phyloP scores from a whole-genome alignment of 257 asterid genomes.

The Capsicum rhomboideum region DNA sequence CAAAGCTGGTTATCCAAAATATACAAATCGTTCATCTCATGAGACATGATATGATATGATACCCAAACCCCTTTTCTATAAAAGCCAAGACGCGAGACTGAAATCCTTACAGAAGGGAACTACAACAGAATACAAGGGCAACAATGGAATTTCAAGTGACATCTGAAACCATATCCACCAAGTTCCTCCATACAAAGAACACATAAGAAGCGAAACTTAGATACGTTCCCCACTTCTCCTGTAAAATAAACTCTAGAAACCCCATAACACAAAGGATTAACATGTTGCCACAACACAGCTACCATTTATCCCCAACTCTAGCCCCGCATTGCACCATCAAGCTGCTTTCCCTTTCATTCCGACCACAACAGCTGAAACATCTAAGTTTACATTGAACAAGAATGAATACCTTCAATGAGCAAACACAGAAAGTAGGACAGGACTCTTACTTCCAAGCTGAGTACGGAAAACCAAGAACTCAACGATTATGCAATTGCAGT shows the following conservation, averaged over 20 bases:
- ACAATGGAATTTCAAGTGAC: constrained; percentile 5
- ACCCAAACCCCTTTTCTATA: constrained; percentile 4
- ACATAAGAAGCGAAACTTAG: background rate
- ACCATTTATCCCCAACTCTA: background rate
- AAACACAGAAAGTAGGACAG: constrained; percentile 5
- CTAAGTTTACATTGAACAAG: constrained; percentile 19
- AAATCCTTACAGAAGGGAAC: constrained; percentile 2
- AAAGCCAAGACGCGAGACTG: constrained; percentile 10
- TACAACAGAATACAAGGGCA: constrained; percentile 4
- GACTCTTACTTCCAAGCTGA: constrained; percentile 6
- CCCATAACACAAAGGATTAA: constrained; percentile 19
- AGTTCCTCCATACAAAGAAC: background rate
- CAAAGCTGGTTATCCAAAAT: background rate
- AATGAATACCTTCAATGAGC: constrained; percentile 15
- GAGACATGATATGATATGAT: background rate
- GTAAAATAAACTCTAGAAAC: constrained; percentile 8
- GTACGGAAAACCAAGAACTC: background rate
- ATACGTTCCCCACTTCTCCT: constrained; percentile 2
- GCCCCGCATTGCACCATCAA: background rate
- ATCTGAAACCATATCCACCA: constrained; percentile 7
- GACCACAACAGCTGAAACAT: constrained; percentile 13
- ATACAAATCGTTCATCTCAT: background rate
- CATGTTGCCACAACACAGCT: constrained; percentile 5
- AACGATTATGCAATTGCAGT: background rate
- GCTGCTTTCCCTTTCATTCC: constrained; percentile 3